Percentiles rank a stretch among this genome's conserved stretches.
phyloP scores from a whole-genome alignment of 2,329 filamentous ascomycete species.

The Clonostachys chloroleuca region DNA sequence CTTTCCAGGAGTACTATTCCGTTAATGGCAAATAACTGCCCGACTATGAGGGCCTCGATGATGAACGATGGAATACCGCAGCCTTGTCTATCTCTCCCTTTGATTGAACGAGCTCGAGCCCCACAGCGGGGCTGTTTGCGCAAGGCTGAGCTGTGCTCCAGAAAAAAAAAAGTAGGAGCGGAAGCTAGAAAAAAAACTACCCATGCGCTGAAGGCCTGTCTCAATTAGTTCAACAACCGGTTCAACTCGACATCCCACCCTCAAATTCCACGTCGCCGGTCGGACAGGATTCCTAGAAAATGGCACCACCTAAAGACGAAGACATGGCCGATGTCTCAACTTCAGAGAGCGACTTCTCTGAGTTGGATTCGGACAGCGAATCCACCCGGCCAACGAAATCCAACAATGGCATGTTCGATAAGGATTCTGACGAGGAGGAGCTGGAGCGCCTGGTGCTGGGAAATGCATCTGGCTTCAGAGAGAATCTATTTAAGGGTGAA shows the following conservation, averaged over 20 bases:
- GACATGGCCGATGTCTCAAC: slow-evolving; percentile 14
- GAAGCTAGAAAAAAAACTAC: slow-evolving; percentile 18
- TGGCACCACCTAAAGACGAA: slow-evolving; percentile 21
- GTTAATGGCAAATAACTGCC: background rate
- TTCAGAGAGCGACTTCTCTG: slow-evolving; percentile 21
- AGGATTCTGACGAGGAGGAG: slow-evolving; percentile 79
- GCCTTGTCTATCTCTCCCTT: slow-evolving; percentile 7
- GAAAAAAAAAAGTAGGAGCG: slow-evolving; percentile 3
- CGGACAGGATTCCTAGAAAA: slow-evolving; percentile 7
- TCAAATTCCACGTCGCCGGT: slow-evolving; percentile 3
- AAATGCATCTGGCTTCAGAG: slow-evolving; percentile 75
- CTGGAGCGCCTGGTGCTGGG: slow-evolving; percentile 88
- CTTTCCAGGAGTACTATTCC: background rate
- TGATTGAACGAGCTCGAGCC: background rate
- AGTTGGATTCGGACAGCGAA: slow-evolving; percentile 19
- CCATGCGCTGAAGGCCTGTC: slow-evolving; percentile 11
- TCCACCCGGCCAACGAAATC: slow-evolving; percentile 11
- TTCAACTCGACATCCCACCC: background rate
- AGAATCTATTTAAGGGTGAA: slow-evolving; percentile 60
- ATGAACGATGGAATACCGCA: slow-evolving; percentile 10
- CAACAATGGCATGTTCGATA: slow-evolving; percentile 40
- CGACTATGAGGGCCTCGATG: background rate
- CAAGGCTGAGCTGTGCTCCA: slow-evolving; percentile 17
- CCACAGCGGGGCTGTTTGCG: slow-evolving; percentile 5
- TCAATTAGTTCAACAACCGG: slow-evolving; percentile 2